A percentile compares a stretch with the other conserved stretches of the same genome.
phyloP scores from a whole-genome alignment of 2,329 filamentous ascomycete species.

The Diaporthe batatas region DNA sequence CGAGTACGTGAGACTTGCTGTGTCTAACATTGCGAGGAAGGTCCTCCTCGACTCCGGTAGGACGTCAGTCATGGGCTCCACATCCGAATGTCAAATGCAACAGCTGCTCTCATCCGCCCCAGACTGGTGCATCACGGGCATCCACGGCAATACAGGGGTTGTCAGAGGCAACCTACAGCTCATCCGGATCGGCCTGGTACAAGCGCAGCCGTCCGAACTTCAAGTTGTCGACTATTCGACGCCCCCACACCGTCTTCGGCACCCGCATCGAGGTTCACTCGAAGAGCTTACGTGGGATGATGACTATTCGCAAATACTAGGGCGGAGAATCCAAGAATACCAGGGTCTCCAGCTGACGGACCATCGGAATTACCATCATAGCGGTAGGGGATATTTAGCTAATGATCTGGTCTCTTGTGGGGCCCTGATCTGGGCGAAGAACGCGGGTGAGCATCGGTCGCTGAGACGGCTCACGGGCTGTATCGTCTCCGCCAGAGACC shows the following conservation, averaged over 20 bases:
- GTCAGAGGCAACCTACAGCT: background rate
- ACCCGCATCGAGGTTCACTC: background rate
- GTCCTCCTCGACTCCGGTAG: conserved; percentile 3
- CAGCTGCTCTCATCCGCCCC: background rate
- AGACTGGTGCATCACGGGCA: conserved; percentile 6
- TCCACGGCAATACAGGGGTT: background rate
- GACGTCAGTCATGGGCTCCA: background rate
- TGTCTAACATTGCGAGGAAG: background rate
- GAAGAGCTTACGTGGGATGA: background rate
- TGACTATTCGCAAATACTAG: background rate
- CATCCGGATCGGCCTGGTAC: background rate
- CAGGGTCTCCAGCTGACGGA: background rate
- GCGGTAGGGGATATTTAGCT: too few relatives aligned
- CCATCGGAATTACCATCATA: too few relatives aligned
- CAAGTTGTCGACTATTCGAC: background rate
- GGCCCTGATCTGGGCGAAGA: conserved; percentile 25
- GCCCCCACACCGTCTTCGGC: background rate
- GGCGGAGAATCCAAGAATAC: background rate
- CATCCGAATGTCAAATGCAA: background rate
- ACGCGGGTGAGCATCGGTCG: background rate
- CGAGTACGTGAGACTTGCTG: background rate
- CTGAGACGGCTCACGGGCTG: background rate
- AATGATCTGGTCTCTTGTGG: background rate
- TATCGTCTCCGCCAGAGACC: background rate
- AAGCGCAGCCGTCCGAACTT: background rate